Percentiles rank a stretch among this genome's conserved stretches.
These are phyloP conservation scores for Pyricularia grisea DNA, from an alignment of 2,329 filamentous ascomycete genomes.

Conservation along the genomic window DNA sequence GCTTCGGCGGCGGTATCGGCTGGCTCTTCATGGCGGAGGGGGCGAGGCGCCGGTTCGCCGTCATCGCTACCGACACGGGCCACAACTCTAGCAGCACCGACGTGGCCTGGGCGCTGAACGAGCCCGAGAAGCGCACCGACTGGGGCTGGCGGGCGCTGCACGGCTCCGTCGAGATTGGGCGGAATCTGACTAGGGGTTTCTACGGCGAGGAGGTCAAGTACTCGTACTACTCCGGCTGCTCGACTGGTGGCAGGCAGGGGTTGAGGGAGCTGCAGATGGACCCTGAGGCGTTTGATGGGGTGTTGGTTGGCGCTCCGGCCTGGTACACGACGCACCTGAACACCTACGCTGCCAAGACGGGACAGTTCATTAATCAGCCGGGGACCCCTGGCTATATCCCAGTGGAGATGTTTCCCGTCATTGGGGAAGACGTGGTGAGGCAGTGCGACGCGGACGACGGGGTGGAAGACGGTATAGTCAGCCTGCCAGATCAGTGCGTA, in stretches of 20 bases:
- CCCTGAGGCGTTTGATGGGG: slow-evolving; percentile 47
- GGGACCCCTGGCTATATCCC: slow-evolving; percentile 33
- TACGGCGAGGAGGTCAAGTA: slow-evolving; percentile 31
- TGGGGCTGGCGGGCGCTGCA: slow-evolving; percentile 3
- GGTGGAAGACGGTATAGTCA: slow-evolving; percentile 35
- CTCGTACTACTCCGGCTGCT: slow-evolving; percentile 48
- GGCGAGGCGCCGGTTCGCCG: background rate
- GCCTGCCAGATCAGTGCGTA: slow-evolving; percentile 29
- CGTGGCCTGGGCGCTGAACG: slow-evolving; percentile 5
- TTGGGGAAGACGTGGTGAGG: slow-evolving; percentile 31
- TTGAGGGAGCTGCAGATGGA: slow-evolving; percentile 42
- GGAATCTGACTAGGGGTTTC: slow-evolving; percentile 35
- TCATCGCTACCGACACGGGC: slow-evolving; percentile 2
- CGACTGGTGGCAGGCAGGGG: slow-evolving; percentile 50
- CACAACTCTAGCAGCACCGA: slow-evolving; percentile 8
- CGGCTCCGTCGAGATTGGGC: slow-evolving; percentile 23
- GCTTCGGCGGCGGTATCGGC: slow-evolving; percentile 1
- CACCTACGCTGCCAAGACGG: slow-evolving; percentile 26
- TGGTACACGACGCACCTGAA: slow-evolving; percentile 31
- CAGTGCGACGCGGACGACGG: slow-evolving; percentile 41
- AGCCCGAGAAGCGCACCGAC: background rate
- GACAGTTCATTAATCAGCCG: slow-evolving; percentile 36
- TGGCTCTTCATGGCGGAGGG: slow-evolving; percentile 4
- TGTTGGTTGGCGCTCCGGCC: slow-evolving; percentile 37
- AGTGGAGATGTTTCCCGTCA: slow-evolving; percentile 29